Evolutionary conservation across 2,329 filamentous ascomycete genomes (phyloP).

Genomic region (Rhynchosporium agropyri): DNA sequence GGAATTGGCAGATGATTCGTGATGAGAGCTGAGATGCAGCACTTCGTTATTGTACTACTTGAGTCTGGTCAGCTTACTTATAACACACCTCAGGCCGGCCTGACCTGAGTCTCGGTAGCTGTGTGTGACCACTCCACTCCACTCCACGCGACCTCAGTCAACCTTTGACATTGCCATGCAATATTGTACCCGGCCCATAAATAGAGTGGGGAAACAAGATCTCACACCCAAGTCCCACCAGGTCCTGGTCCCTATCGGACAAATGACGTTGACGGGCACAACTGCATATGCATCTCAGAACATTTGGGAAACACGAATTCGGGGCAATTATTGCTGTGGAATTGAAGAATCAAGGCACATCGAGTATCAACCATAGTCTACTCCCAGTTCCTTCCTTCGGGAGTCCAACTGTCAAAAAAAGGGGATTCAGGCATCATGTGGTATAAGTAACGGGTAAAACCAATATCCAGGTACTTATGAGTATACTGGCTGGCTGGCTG

Average conservation of each 20-base stretch:
- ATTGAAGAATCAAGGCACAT: too few relatives aligned
- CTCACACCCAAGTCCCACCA: background rate
- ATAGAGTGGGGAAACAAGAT: slow-evolving; percentile 18
- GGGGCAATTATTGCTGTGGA: background rate
- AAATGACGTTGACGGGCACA: slow-evolving; percentile 16
- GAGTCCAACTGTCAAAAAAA: too few relatives aligned
- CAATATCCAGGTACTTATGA: too few relatives aligned
- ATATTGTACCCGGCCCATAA: slow-evolving; percentile 12
- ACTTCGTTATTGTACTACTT: slow-evolving; percentile 21
- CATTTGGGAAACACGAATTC: background rate
- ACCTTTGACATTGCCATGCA: slow-evolving; percentile 4
- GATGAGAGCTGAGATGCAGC: slow-evolving; percentile 29
- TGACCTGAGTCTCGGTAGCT: background rate
- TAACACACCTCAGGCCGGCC: background rate
- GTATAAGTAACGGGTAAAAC: too few relatives aligned
- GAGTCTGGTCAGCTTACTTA: slow-evolving; percentile 20
- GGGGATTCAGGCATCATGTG: too few relatives aligned
- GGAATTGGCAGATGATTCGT: slow-evolving; percentile 14
- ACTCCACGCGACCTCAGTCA: slow-evolving; percentile 4
- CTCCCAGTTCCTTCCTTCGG: too few relatives aligned
- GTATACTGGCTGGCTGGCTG: too few relatives aligned
- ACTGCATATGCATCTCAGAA: background rate
- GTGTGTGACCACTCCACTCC: slow-evolving; percentile 21
- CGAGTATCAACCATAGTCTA: too few relatives aligned
- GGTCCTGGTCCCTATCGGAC: background rate